Base-by-base conservation (phyloP, 2,329 filamentous ascomycete species). In the Penicillium psychrosexuale region DNA sequence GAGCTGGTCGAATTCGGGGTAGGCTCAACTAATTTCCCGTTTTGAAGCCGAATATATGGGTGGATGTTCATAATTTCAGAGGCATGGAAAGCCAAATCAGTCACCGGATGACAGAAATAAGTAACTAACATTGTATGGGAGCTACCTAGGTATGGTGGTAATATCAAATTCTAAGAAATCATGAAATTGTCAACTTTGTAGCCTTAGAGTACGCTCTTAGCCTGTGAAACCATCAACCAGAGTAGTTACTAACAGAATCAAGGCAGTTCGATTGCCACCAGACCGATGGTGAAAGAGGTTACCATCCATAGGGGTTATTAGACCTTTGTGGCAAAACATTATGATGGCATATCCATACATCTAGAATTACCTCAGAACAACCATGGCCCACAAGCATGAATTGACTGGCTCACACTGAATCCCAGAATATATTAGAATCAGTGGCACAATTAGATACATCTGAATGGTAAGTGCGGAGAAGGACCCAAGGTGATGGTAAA, bases 381-480 rank as follows among this genome's bases (percentile, higher is more conserved):
- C 38, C 34, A 50, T 8, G 17, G 19, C 27, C 33, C 28, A 27
- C 47, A 9, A 28, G 9, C 6, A 19, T 3, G 17, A 11, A 48
- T 36, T 58, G 11, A 60, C 43, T 60, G 55, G 51, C 27, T 45
- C 40, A 27, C 8, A 11, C 47, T 19, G 19, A 19, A n/a, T n/a
- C n/a, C n/a, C n/a, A 30, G 28, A 24, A 61, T 19, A 31, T 24
- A 19, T 40, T 3, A 34, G 53, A 57, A 60, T 47, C 19, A 39
- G 59, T 64, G 61, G 61, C 56, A 60, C 56, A 13, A 42, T 13
- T 30, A 39, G 51, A 47, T 27, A 28, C 22, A 53, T 45, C 36
- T 40, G 22, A 22, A 58, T 55, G 57, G 53, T 54, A 30, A 62
- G 22, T 61, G 51, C 55, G 55, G 58, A 56, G 58, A 53, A 59